Evolutionary conservation across 2,329 filamentous ascomycete species (phyloP).

Genomic region (Verticillium albo-atrum): DNA sequence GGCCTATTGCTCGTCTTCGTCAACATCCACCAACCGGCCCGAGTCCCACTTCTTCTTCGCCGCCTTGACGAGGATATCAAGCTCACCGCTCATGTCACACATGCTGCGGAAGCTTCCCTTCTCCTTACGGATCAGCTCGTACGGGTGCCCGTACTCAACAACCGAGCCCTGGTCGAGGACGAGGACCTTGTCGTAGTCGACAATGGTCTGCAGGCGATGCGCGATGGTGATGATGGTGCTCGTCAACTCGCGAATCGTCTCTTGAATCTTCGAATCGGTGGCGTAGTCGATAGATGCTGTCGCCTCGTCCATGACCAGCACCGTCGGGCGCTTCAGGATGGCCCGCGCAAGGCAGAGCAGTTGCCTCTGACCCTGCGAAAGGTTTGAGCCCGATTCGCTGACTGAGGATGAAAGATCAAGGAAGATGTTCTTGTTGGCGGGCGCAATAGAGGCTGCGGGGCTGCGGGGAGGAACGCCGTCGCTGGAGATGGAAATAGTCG

Average conservation of each 20-base stretch:
- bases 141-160: slow-evolving; percentile 87
- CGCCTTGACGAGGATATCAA: slow-evolving; percentile 44
- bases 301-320: slow-evolving; percentile 98
- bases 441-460: slow-evolving; percentile 19
- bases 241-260: slow-evolving; percentile 87
- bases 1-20: slow-evolving; percentile 7
- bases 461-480: slow-evolving; percentile 8
- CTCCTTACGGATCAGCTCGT: slow-evolving; percentile 69
- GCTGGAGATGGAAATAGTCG: slow-evolving; percentile 2
- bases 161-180: slow-evolving; percentile 87
- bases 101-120: slow-evolving; percentile 60
- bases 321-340: slow-evolving; percentile 83
- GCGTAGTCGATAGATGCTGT: slow-evolving; percentile 96
- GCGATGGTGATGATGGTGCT: slow-evolving; percentile 97
- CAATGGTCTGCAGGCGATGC: slow-evolving; percentile 91
- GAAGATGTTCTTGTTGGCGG: slow-evolving; percentile 93
- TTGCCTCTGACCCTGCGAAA: slow-evolving; percentile 94
- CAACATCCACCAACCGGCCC: slow-evolving; percentile 28
- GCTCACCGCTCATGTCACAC: slow-evolving; percentile 61
- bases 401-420: slow-evolving; percentile 78
- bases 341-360: slow-evolving; percentile 90
- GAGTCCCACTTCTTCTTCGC: slow-evolving; percentile 51
- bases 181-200: slow-evolving; percentile 96
- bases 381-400: slow-evolving; percentile 85
- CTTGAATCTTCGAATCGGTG: slow-evolving; percentile 93